Conservation (phyloP, 2,329 filamentous ascomycete species). For the Arthrinium phaeospermum region DNA sequence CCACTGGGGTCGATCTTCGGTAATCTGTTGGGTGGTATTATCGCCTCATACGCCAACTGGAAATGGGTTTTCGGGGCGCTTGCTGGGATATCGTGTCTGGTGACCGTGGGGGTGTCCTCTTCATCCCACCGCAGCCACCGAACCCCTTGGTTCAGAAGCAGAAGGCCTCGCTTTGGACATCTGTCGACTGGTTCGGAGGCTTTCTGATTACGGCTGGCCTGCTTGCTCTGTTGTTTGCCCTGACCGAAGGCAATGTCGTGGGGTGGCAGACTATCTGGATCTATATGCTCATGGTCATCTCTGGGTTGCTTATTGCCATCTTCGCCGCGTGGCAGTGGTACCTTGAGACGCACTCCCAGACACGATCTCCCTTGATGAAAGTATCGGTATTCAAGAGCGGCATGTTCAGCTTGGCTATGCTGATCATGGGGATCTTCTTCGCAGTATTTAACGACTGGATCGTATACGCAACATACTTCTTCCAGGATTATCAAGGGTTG, state of each 20-base stretch:
- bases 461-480: conserved; percentile 73
- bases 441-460: conserved; percentile 71
- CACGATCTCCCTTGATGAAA: conserved; percentile 66
- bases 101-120: conserved; percentile 61
- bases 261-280: conserved; percentile 72
- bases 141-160: conserved; percentile 31
- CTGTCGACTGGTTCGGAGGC: conserved; percentile 72
- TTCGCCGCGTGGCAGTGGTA: conserved; percentile 68
- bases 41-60: conserved; percentile 68
- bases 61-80: conserved; percentile 71
- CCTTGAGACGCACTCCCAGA: conserved; percentile 55
- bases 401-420: conserved; percentile 66
- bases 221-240: conserved; percentile 67
- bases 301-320: conserved; percentile 58
- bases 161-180: conserved; percentile 44
- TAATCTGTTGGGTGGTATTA: conserved; percentile 67
- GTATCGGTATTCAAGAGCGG: conserved; percentile 66
- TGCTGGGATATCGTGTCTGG: conserved; percentile 62
- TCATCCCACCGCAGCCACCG: conserved; percentile 60
- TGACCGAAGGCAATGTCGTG: conserved; percentile 72
- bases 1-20: conserved; percentile 69
- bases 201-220: conserved; percentile 66
- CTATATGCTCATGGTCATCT: conserved; percentile 62
- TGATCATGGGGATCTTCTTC: conserved; percentile 71
- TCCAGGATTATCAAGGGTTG: conserved; percentile 69